Evolutionary conservation across 1,284 basidiomycete species (phyloP).

Genomic region (Nidula niveotomentosa): DNA sequence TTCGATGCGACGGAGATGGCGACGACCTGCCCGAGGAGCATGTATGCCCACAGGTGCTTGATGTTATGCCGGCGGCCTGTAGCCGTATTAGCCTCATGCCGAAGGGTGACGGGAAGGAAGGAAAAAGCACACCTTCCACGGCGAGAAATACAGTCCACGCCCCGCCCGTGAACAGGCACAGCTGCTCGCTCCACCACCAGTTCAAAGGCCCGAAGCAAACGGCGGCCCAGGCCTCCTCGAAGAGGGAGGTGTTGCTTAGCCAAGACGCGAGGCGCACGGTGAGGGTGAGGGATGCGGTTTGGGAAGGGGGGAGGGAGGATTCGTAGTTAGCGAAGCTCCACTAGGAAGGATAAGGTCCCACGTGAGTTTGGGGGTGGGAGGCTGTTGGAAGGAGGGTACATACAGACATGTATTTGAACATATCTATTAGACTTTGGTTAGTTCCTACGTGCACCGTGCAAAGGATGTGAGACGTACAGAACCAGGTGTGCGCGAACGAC

Average conservation of each 20-base stretch:
- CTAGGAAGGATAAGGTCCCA: conserved; percentile 23
- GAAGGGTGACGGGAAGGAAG: not conserved
- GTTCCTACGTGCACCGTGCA: not conserved
- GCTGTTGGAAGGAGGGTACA: conserved; percentile 13
- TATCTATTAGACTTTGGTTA: conserved; percentile 32
- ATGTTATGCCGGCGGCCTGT: conserved; percentile 46
- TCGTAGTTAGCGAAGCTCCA: conserved; percentile 57
- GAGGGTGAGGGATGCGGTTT: conserved; percentile 5
- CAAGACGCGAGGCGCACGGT: conserved; percentile 46
- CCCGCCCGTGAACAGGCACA: conserved; percentile 69
- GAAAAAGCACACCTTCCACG: conserved; percentile 45
- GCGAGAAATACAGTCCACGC: conserved; percentile 62
- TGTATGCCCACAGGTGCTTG: conserved; percentile 64
- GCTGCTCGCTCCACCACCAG: conserved; percentile 79
- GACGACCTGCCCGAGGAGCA: conserved; percentile 75
- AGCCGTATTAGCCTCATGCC: not conserved
- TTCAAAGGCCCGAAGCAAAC: conserved; percentile 40
- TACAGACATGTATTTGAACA: conserved; percentile 53
- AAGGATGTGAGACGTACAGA: conserved; percentile 41
- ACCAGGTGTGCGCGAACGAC: conserved; percentile 60
- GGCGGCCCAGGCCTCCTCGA: conserved; percentile 53
- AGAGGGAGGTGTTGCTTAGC: conserved; percentile 61
- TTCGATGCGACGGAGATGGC: conserved; percentile 71
- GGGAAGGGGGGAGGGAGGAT: conserved; percentile 7
- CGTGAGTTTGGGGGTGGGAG: not conserved